These are phyloP conservation scores for Bryoerythrophyllum caledonicum DNA, from an alignment of 225 moss, liverwort and hornwort species.

Conservation along the genomic window DNA sequence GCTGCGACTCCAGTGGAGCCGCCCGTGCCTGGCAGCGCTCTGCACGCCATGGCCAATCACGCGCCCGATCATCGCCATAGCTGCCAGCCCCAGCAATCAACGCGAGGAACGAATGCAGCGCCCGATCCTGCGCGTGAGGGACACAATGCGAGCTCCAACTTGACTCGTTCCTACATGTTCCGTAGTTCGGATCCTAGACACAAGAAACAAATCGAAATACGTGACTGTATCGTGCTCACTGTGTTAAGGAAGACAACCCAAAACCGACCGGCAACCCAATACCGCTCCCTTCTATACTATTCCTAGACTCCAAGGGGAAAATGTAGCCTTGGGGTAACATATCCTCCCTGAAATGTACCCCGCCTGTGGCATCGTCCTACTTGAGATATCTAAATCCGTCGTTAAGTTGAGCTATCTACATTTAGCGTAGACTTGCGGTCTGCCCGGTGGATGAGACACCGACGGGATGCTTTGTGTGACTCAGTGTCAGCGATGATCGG, in stretches of 20 bases:
- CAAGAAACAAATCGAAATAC: neutral
- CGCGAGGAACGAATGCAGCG: neutral
- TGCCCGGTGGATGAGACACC: too few species aligned
- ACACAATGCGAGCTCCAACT: neutral
- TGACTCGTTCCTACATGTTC: constrained; percentile 5
- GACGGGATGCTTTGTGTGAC: too few species aligned
- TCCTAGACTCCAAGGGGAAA: too few species aligned
- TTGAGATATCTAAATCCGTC: neutral
- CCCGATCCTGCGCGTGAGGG: neutral
- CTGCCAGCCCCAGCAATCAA: neutral
- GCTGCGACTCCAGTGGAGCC: constrained; percentile 39
- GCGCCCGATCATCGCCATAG: constrained; percentile 46
- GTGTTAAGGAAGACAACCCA: too few species aligned
- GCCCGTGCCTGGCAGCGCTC: constrained; percentile 12
- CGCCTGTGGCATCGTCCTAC: too few species aligned
- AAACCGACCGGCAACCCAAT: too few species aligned
- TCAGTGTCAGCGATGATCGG: too few species aligned
- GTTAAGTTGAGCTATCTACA: too few species aligned
- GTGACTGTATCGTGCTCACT: neutral
- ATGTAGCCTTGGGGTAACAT: too few species aligned
- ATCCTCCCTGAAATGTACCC: too few species aligned
- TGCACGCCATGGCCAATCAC: constrained; percentile 15
- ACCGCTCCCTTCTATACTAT: too few species aligned
- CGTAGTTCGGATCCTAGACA: constrained; percentile 5
- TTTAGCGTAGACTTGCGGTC: neutral